Percentiles rank a stretch among this genome's conserved stretches.
Evolutionary conservation across 2,329 filamentous ascomycete species (phyloP).

Genomic region (Whalleya microplaca): DNA sequence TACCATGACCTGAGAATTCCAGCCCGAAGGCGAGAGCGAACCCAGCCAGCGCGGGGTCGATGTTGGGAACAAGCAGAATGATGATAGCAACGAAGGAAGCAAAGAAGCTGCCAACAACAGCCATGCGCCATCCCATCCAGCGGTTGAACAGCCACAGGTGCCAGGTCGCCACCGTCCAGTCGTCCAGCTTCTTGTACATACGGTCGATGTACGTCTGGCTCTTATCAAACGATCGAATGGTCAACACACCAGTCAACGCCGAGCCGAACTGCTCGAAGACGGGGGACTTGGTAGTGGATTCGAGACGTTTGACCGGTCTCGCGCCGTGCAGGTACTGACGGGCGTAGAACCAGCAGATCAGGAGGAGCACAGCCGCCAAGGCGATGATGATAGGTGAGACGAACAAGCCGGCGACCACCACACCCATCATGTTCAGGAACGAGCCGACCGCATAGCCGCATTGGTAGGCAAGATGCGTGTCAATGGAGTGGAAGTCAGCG

Average conservation of each 20-base stretch:
- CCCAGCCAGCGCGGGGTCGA: conserved; percentile 72
- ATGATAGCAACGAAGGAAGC: conserved; percentile 66
- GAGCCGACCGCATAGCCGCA: conserved; percentile 63
- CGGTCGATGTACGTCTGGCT: conserved; percentile 65
- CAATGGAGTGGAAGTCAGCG: conserved; percentile 74
- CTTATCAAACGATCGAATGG: conserved; percentile 77
- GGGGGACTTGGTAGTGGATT: conserved; percentile 76
- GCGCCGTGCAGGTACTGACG: conserved; percentile 69
- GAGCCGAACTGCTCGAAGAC: conserved; percentile 81
- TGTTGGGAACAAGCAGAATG: conserved; percentile 62
- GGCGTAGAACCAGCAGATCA: conserved; percentile 61
- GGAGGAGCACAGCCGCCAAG: conserved; percentile 61
- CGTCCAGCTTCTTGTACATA: conserved; percentile 73
- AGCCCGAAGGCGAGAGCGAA: conserved; percentile 77
- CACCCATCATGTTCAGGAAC: conserved; percentile 64
- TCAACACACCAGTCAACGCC: conserved; percentile 71
- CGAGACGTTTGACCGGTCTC: conserved; percentile 75
- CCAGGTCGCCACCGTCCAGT: conserved; percentile 67
- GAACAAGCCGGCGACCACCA: conserved; percentile 68
- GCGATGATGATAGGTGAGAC: conserved; percentile 70
- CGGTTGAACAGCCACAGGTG: conserved; percentile 74
- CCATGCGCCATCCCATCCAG: conserved; percentile 77
- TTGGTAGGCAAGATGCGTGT: conserved; percentile 67
- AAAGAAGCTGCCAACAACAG: conserved; percentile 70
- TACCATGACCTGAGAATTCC: conserved; percentile 66